Evolutionary conservation across 2,329 filamentous ascomycete genomes (phyloP), one percentile per base, ranked within the genome.

Genomic region (Beauveria medogensis): DNA sequence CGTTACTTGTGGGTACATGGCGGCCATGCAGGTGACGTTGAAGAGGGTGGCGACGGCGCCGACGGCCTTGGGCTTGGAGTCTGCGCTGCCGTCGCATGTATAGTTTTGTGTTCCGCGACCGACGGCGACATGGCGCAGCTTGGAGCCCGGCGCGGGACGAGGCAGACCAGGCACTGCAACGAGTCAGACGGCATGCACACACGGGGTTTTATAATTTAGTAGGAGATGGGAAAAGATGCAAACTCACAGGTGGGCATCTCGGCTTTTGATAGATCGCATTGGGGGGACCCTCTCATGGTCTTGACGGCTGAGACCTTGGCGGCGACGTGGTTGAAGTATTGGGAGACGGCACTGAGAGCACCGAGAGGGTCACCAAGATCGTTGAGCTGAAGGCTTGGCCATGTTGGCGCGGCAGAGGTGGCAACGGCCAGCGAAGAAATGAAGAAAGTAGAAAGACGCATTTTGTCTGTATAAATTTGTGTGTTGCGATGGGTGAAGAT

Each of bases 81-180:
- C 82, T 64, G 75, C 75, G 59, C 28, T 46, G 22, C 81, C 76
- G 62, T 83, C 78, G 79, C 93, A 97, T 56, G 91, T 95, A 79
- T 97, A 97, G 81, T 97, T 97, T 77, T 97, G 87, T 8, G 90
- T 94, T 63, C 93, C 93, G 50, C 91, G 87, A 68, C 93, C 93
- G 64, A 97, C 79, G 70, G 89, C 90, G 59, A 97, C 88, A 74
- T 95, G 90, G 70, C 84, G 82, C 55, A 95, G 80, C 3, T 71
- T 77, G 34, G 90, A 78, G 60, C 87, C 89, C 7, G 77, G 66
- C 0, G 83, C 75, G 16, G 85, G 84, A 8, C 78, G 65, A 16
- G 88, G 85, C 7, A 96, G 80, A 18, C 82, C 76, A 7, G 78
- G 78, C 18, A 59, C 60, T 62, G 20, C 9, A 20, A 20, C 3